These are phyloP conservation scores for Candida tibetensis DNA, from an alignment of 805 yeast species.

Conservation along the genomic window DNA sequence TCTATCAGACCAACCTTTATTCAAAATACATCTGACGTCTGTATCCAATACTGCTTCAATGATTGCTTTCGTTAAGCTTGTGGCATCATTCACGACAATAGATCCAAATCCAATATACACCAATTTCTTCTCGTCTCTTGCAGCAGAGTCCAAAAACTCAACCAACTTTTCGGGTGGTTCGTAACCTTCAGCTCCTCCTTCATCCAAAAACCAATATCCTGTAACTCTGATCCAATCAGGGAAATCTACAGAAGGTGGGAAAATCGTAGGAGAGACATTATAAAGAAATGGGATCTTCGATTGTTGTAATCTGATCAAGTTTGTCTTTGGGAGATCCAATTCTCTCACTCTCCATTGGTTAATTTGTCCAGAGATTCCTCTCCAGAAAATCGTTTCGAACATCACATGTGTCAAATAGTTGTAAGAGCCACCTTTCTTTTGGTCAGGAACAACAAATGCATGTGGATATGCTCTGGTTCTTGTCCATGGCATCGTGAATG, in stretches of 20 bases:
- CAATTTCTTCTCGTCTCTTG: constrained; percentile 57
- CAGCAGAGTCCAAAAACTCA: constrained; percentile 63
- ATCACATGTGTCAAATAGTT: constrained; percentile 89
- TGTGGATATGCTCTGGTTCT: constrained; percentile 94
- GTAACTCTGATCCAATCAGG: constrained; percentile 95
- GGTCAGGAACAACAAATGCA: constrained; percentile 93
- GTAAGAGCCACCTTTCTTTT: constrained; percentile 88
- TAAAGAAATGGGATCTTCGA: constrained; percentile 83
- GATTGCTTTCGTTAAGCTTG: constrained; percentile 71
- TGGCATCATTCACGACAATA: constrained; percentile 84
- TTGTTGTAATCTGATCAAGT: constrained; percentile 68
- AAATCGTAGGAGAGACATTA: constrained; percentile 81
- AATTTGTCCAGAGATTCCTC: constrained; percentile 82
- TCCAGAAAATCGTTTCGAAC: constrained; percentile 92
- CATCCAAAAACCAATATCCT: constrained; percentile 93
- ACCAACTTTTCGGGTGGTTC: constrained; percentile 58
- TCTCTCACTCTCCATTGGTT: constrained; percentile 81
- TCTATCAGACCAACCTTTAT: constrained; percentile 94
- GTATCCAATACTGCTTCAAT: constrained; percentile 75
- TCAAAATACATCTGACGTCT: constrained; percentile 81
- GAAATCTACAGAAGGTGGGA: constrained; percentile 91
- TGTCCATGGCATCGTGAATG: constrained; percentile 99
- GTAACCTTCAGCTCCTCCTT: constrained; percentile 48
- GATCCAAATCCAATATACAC: constrained; percentile 96
- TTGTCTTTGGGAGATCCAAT: constrained; percentile 65